phyloP scores from a whole-genome alignment of 108 stramenopile genomes.

The Nitzschia palea region DNA sequence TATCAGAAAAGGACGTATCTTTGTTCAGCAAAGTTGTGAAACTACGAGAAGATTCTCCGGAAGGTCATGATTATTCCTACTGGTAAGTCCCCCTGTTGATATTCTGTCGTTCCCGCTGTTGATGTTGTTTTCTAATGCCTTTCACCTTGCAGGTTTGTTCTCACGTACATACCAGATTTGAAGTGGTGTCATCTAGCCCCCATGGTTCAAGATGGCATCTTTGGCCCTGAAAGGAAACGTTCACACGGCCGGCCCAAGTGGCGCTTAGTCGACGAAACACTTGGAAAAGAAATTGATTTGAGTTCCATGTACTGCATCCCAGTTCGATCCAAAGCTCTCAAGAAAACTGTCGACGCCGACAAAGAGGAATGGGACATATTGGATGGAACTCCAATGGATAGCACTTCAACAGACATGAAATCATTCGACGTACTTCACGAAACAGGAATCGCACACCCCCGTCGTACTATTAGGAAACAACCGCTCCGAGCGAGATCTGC shows the following conservation, averaged over 20 bases:
- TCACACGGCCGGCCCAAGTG: constrained; percentile 70
- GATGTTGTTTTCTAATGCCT: not conserved
- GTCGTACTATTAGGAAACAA: constrained; percentile 24
- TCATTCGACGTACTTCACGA: not conserved
- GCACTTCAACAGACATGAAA: not conserved
- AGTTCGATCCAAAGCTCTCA: constrained; percentile 55
- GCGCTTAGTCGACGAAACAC: constrained; percentile 70
- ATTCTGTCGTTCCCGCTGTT: not conserved
- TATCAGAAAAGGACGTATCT: constrained; percentile 27
- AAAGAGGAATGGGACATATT: constrained; percentile 87
- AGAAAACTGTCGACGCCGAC: constrained; percentile 79
- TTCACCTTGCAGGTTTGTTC: constrained; percentile 40
- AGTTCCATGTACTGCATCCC: constrained; percentile 63
- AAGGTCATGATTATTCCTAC: constrained; percentile 36
- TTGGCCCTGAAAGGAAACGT: constrained; percentile 58
- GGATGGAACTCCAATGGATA: constrained; percentile 18
- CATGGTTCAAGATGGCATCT: constrained; percentile 67
- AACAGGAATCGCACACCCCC: not conserved
- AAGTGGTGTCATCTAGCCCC: constrained; percentile 88
- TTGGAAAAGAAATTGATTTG: constrained; percentile 83
- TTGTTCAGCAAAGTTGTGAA: constrained; percentile 84
- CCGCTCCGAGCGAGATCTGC: constrained; percentile 29
- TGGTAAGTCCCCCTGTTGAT: constrained; percentile 24
- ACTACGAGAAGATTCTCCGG: constrained; percentile 47
- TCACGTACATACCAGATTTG: constrained; percentile 87